phyloP scores from a whole-genome alignment of 208 protist species.

The Leishmania mexicana region DNA sequence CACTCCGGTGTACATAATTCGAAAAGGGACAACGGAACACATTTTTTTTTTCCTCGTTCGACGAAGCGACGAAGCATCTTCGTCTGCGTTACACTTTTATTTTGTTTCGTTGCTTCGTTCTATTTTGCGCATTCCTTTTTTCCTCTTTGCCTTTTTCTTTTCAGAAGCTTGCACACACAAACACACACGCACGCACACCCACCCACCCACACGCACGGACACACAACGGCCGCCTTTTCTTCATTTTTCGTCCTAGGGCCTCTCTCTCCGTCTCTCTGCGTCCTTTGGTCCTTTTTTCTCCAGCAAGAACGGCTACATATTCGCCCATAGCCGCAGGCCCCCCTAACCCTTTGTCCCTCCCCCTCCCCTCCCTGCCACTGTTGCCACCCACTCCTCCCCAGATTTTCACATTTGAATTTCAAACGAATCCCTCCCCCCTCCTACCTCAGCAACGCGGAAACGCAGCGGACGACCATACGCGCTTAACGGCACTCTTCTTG shows the following conservation, averaged over 20 bases:
- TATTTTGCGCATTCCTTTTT: not conserved
- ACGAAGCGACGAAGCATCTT: no score
- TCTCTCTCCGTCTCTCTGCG: not conserved
- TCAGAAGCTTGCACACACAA: not conserved
- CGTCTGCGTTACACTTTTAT: not conserved
- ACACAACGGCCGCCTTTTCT: not conserved
- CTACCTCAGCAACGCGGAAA: not conserved
- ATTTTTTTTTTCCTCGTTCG: not conserved
- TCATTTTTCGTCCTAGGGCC: not conserved
- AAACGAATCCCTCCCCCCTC: not conserved
- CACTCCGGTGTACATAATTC: not conserved
- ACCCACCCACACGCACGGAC: not conserved
- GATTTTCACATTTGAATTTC: not conserved
- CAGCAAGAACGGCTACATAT: not conserved
- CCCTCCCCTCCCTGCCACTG: not conserved
- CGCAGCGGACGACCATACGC: not conserved
- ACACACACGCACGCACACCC: not conserved
- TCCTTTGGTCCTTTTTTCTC: not conserved
- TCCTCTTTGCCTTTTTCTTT: not conserved
- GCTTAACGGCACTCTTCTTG: not conserved
- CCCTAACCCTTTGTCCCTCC: no score
- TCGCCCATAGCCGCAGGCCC: not conserved
- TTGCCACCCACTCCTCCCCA: not conserved
- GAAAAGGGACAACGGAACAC: no score
- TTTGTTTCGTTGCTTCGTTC: not conserved